A percentile compares a stretch with the other conserved stretches of the same genome.
Conservation (phyloP, 2,329 filamentous ascomycete genomes). For the Pseudogymnoascus sp. region DNA sequence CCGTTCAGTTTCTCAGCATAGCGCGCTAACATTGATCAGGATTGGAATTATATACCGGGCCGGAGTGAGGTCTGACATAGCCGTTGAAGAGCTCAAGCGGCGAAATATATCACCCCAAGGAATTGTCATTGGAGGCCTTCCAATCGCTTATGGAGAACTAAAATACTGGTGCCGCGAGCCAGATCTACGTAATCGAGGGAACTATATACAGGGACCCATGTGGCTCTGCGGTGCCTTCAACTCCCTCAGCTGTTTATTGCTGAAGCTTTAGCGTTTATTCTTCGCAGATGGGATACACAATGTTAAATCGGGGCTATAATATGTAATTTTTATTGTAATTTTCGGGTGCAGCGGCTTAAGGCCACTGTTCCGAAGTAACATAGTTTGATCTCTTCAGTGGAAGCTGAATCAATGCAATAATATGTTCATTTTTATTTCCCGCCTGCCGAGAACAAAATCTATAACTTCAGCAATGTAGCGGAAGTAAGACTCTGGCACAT, state of each 20-base stretch:
- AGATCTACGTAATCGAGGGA: background rate
- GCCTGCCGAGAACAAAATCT: background rate
- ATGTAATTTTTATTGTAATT: background rate
- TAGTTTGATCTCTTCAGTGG: background rate
- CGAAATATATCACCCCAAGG: too few species aligned
- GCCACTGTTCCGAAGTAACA: background rate
- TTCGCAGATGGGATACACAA: background rate
- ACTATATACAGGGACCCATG: background rate
- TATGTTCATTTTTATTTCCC: background rate
- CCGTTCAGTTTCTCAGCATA: too few species aligned
- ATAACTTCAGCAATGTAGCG: background rate
- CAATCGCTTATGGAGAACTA: background rate
- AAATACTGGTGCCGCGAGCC: background rate
- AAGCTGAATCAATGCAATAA: background rate
- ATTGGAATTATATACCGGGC: too few species aligned
- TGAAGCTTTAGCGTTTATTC: background rate
- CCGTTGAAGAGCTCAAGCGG: too few species aligned
- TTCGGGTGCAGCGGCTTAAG: background rate
- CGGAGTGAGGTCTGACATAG: too few species aligned
- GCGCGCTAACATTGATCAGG: too few species aligned
- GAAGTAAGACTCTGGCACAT: background rate
- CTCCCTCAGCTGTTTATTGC: background rate
- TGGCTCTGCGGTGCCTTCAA: background rate
- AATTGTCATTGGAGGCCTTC: background rate
- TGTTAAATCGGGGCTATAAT: background rate